A percentile compares a stretch with the other conserved stretches of the same genome.
phyloP scores from a whole-genome alignment of 768 basidiomycete genomes.

The Hydnum rufescens region DNA sequence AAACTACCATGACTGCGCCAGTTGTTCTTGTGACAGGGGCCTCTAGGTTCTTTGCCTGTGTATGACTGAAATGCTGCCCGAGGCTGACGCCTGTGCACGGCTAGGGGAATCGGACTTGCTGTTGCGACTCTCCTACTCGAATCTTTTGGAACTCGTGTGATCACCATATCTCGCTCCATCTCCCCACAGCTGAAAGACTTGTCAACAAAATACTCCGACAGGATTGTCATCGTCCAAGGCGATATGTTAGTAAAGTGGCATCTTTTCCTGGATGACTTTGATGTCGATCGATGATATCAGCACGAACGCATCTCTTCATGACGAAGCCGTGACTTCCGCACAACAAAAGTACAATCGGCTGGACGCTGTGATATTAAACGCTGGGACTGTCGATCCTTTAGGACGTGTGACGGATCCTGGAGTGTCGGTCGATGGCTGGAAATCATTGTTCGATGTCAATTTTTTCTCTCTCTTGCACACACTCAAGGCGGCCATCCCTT shows the following conservation, averaged over 20 bases:
- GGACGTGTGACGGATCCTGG: slow-evolving; percentile 28
- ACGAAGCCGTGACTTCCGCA: slow-evolving; percentile 35
- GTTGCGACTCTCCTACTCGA: slow-evolving; percentile 45
- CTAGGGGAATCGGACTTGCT: slow-evolving; percentile 59
- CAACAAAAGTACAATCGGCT: slow-evolving; percentile 37
- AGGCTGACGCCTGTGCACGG: background rate
- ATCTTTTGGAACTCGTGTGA: slow-evolving; percentile 43
- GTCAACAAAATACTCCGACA: slow-evolving; percentile 17
- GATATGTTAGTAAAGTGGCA: slow-evolving; percentile 43
- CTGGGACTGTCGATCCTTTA: slow-evolving; percentile 57
- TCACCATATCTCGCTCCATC: slow-evolving; percentile 52
- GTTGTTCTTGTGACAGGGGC: slow-evolving; percentile 72
- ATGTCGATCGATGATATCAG: slow-evolving; percentile 19
- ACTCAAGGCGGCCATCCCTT: slow-evolving; percentile 44
- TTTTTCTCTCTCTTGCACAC: slow-evolving; percentile 68
- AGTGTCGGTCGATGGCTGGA: slow-evolving; percentile 40
- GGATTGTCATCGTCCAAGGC: slow-evolving; percentile 39
- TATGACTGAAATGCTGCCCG: too few species aligned
- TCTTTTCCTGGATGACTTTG: background rate
- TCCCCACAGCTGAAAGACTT: slow-evolving; percentile 46
- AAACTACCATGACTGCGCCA: slow-evolving; percentile 15
- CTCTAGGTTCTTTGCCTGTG: slow-evolving; percentile 36
- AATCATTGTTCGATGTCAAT: slow-evolving; percentile 61
- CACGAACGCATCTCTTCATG: slow-evolving; percentile 34
- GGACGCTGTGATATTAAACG: slow-evolving; percentile 70